Conservation (phyloP, 2,329 filamentous ascomycete genomes). For the Phoma sp. region DNA sequence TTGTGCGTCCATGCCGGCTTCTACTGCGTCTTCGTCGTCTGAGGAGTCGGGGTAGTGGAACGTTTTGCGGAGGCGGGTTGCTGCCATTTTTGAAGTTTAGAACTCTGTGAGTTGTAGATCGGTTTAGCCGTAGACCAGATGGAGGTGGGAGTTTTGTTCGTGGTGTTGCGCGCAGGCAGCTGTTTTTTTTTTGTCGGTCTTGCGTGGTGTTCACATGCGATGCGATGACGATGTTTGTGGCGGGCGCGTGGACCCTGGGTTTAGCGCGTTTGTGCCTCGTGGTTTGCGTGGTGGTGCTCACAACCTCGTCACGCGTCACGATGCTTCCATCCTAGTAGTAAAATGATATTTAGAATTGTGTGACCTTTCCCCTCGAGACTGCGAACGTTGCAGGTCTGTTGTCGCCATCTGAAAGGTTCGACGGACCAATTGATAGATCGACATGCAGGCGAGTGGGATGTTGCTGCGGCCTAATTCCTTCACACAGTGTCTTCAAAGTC, state of each 20-base stretch:
- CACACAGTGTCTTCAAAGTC: not conserved
- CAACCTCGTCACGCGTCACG: not conserved
- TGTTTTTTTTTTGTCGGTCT: constrained; percentile 2
- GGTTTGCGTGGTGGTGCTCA: not conserved
- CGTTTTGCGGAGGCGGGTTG: constrained; percentile 73
- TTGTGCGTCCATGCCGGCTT: constrained; percentile 76
- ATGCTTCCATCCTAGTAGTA: not conserved
- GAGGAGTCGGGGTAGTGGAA: constrained; percentile 74
- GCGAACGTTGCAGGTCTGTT: not conserved
- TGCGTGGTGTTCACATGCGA: constrained; percentile 16
- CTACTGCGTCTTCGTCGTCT: constrained; percentile 60
- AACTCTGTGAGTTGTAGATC: too few relatives aligned
- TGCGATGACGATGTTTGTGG: constrained; percentile 27
- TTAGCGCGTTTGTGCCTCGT: constrained; percentile 14
- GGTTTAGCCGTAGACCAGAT: too few relatives aligned
- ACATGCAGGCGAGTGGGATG: not conserved
- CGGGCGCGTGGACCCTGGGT: constrained; percentile 23
- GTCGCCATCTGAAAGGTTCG: not conserved
- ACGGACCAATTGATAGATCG: not conserved
- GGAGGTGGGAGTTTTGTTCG: too few relatives aligned
- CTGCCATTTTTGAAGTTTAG: too few relatives aligned
- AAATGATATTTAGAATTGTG: not conserved
- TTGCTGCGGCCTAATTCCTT: not conserved
- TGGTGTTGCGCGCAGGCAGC: constrained; percentile 19
- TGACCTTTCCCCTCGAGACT: not conserved